Percentiles rank a stretch among this genome's conserved stretches.
These are phyloP conservation scores for Corymbia citriodora DNA, from an alignment of 441 rosid genomes.

Conservation along the genomic window DNA sequence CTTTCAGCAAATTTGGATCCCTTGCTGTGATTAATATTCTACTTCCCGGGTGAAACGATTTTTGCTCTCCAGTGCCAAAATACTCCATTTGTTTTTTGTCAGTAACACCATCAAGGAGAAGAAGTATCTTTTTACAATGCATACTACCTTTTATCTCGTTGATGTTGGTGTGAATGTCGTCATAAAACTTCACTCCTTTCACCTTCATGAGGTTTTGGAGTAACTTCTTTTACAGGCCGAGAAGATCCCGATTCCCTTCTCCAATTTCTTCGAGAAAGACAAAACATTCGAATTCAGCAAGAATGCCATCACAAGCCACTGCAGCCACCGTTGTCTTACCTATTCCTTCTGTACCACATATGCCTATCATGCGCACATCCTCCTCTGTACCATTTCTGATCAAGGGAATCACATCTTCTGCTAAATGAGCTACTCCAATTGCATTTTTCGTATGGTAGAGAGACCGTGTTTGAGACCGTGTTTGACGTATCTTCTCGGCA, in stretches of 20 bases:
- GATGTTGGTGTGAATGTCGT: not conserved
- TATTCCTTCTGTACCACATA: not conserved
- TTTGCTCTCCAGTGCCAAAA: not conserved
- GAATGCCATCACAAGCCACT: not conserved
- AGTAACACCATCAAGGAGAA: not conserved
- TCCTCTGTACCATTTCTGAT: not conserved
- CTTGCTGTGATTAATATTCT: not conserved
- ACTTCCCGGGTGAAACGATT: not conserved
- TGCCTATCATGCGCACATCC: not conserved
- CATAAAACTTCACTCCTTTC: not conserved
- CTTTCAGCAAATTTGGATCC: not conserved
- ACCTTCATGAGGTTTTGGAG: not conserved
- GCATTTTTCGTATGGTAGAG: accelerated
- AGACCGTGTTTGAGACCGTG: not conserved
- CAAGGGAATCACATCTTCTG: not conserved
- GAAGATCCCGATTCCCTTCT: not conserved
- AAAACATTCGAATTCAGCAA: not conserved
- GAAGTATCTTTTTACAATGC: not conserved
- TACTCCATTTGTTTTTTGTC: not conserved
- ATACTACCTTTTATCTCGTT: not conserved
- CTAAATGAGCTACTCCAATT: not conserved
- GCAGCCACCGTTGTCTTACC: not conserved
- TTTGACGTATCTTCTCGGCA: not conserved
- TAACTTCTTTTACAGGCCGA: not conserved
- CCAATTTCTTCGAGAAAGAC: not conserved